These are phyloP conservation scores for Penicillium sp. DNA, from an alignment of 2,329 filamentous ascomycete genomes.

Conservation along the genomic window DNA sequence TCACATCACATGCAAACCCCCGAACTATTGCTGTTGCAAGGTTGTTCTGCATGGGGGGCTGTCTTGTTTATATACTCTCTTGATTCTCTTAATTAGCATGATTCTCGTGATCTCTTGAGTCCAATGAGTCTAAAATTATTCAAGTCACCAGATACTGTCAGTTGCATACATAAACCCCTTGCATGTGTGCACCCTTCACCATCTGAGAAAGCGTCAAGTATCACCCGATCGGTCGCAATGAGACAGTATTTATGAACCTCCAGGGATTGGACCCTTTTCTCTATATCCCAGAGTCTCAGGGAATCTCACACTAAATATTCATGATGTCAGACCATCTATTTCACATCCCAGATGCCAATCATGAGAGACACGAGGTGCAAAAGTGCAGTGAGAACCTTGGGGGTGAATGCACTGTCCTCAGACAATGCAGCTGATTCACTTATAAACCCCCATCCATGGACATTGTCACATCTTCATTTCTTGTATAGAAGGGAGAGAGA, in stretches of 20 bases:
- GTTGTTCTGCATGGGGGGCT: background rate
- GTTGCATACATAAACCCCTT: background rate
- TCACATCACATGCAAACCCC: constrained; percentile 18
- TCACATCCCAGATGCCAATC: background rate
- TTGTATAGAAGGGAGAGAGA: background rate
- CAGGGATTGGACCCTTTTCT: background rate
- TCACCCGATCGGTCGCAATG: background rate
- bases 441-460: background rate
- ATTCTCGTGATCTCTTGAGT: background rate
- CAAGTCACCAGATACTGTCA: background rate
- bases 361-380: background rate
- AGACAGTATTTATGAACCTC: background rate
- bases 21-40: background rate
- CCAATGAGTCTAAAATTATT: background rate
- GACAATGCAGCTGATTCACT: background rate
- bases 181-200: background rate
- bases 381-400: constrained; percentile 16
- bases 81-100: background rate
- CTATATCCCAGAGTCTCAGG: background rate
- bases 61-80: background rate
- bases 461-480: background rate
- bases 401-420: constrained; percentile 9
- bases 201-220: background rate
- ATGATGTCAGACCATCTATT: background rate
- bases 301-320: background rate